Conservation (phyloP, 2,329 filamentous ascomycete species). For the Pseudogymnoascus destructans region DNA sequence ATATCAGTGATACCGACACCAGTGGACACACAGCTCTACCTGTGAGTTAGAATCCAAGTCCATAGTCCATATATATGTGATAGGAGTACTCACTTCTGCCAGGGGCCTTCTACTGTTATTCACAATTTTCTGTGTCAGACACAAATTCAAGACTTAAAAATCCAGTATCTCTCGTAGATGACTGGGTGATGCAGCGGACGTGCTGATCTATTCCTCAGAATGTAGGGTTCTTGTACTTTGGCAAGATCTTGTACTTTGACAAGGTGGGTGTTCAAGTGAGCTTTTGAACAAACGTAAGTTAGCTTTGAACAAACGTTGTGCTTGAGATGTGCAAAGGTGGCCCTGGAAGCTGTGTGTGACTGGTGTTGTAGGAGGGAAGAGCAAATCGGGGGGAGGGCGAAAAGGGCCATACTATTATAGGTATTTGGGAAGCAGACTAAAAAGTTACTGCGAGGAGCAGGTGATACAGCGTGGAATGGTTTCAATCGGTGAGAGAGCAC, state of each 20-base stretch:
- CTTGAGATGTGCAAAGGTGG: not conserved
- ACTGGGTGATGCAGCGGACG: not conserved
- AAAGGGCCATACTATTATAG: not conserved
- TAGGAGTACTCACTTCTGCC: not conserved
- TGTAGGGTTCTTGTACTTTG: not conserved
- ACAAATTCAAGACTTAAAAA: conserved; percentile 1
- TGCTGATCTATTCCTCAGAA: not conserved
- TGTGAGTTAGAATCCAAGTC: not conserved
- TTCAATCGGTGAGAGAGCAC: not conserved
- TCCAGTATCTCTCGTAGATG: not conserved
- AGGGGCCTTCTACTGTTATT: not conserved
- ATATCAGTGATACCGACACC: not conserved
- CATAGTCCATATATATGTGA: not conserved
- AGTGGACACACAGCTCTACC: not conserved
- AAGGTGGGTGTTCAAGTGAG: not conserved
- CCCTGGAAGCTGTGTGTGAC: not conserved
- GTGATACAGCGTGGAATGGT: not conserved
- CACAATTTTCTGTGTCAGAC: not conserved
- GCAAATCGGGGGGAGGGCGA: not conserved
- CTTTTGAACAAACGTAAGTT: not conserved
- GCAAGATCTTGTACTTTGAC: not conserved
- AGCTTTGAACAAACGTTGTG: not conserved
- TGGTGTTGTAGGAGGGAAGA: not conserved
- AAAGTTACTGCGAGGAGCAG: not conserved
- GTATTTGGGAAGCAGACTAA: not conserved